Evolutionary conservation across 2,329 filamentous ascomycete species (phyloP), one percentile per base, ranked within the genome.

Genomic region (Gyromitra esculenta): DNA sequence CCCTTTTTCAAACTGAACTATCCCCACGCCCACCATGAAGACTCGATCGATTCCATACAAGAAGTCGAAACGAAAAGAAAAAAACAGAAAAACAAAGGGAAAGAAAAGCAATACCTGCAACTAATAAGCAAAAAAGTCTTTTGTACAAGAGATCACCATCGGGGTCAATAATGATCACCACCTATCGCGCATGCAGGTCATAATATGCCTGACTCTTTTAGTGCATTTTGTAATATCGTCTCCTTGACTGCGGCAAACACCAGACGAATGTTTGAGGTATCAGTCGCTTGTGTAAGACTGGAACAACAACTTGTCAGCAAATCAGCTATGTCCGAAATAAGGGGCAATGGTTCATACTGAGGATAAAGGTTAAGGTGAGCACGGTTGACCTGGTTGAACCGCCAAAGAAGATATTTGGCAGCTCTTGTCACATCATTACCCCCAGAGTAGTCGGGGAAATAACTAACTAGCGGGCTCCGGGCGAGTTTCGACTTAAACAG

Each of bases 161-260:
- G 75, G 75, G 75, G 63, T 63, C 67, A 77, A 72, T 67, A 73
- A 68, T 65, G 62, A 70, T 72, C 72, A 48, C 76, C 48, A 59
- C 52, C 57, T 66, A 71, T 73, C 62, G 59, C 65, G 73, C 59
- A 76, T 54, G 57, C 72, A 62, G 74, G 69, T 80, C 78, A 81
- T 81, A 99, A 89, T 84, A 99, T 98, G 80, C 96, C 96, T 25
- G 96, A 98, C 84, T 99, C 96, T 85, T 97, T 97, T 81, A 99
- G 88, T 62, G 96, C 96, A 83, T 99, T 99, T 84, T 98, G 97
- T 80, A 99, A 86, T 82, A 99, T 99, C 43, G 96, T 99, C 85
- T 99, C 96, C 84, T 99, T 99, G 77, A 99, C 96, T 7, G 96
- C 96, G 43, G 95, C 96, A 84, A 99, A 99, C 62, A 99, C 96